Evolutionary conservation across 805 yeast genomes (phyloP), one percentile per base, ranked within the genome.

Genomic region (Ogataea trehaloabstinens): DNA sequence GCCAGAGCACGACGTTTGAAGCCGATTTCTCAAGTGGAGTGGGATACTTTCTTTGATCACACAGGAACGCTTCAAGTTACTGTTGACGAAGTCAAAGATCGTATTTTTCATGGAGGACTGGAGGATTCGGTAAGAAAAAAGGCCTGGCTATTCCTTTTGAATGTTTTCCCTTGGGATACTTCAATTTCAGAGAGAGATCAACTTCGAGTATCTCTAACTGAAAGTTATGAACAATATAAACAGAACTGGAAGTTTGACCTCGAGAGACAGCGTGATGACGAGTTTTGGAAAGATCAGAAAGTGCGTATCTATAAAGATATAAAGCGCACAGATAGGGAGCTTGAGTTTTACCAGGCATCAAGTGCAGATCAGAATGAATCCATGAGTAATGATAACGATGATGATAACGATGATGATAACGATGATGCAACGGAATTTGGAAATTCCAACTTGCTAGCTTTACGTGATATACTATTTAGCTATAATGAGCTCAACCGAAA

Each of bases 231-330:
- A 19, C 75, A 74, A 37, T 78, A 82, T 52, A 83, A 87, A 52
- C 63, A 72, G 27, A 74, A 81, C 68, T 88, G 96, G 96, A 68
- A 73, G 5, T 75, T 81, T 44, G 80, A 71, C 8, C 67, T 71
- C 29, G 76, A 72, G 43, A 64, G 69, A 34, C 69, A 80, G 42
- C 50, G 60, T 13, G 63, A 69, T 6, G 80, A 76, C 53, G 83
- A 76, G 24, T 87, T 79, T 56, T 91, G 95, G 91, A 75, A 76
- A 48, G 98, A 93, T 62, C 98, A 93, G 60, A 80, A 83, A 45
- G 78, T 78, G 42, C 74, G 98, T 43, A 91, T 93, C 48, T 95
- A 90, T 51, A 93, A 93, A 60, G 99, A 93, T 63, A 85, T 93
- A 16, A 86, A 82, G 49, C 73, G 99, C 49, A 91, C 96, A 6